These are phyloP conservation scores for Gossypium bickii DNA, from an alignment of 345 rosid species.

Conservation along the genomic window DNA sequence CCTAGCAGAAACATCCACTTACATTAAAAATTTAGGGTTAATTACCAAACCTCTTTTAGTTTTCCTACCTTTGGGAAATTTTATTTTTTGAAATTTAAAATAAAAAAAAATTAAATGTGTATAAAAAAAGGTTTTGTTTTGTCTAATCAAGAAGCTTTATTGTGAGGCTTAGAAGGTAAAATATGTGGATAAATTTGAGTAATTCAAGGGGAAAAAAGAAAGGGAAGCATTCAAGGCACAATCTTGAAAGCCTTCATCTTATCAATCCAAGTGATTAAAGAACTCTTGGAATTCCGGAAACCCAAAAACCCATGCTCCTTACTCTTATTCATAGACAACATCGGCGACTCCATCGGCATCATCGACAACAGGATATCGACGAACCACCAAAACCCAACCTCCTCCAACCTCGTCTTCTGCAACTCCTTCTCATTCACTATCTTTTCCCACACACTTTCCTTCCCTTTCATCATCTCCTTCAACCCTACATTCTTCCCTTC, in stretches of 20 bases:
- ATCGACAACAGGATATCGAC: slow-evolving; percentile 35
- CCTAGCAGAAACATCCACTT: no score
- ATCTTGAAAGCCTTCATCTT: slow-evolving; percentile 47
- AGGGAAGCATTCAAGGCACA: slow-evolving; percentile 47
- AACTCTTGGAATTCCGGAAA: slow-evolving; percentile 53
- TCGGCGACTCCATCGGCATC: slow-evolving; percentile 11
- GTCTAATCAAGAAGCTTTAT: no score
- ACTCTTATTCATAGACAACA: slow-evolving; percentile 53
- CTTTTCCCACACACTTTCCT: slow-evolving; percentile 69
- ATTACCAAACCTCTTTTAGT: no score
- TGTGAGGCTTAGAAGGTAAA: no score
- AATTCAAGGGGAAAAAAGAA: no score
- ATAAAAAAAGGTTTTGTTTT: no score
- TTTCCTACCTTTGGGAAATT: no score
- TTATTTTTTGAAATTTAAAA: no score
- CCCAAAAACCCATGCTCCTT: slow-evolving; percentile 61
- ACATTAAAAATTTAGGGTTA: no score
- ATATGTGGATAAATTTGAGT: no score
- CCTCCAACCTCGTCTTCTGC: slow-evolving; percentile 44
- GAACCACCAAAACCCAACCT: slow-evolving; percentile 72
- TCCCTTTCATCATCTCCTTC: slow-evolving; percentile 58
- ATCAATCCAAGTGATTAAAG: slow-evolving; percentile 48
- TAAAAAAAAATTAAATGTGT: no score
- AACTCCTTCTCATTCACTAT: slow-evolving; percentile 63
- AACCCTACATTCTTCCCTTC: slow-evolving; percentile 46